Conservation (phyloP, 805 yeast genomes). For the Wickerhamiella domercqiae region DNA sequence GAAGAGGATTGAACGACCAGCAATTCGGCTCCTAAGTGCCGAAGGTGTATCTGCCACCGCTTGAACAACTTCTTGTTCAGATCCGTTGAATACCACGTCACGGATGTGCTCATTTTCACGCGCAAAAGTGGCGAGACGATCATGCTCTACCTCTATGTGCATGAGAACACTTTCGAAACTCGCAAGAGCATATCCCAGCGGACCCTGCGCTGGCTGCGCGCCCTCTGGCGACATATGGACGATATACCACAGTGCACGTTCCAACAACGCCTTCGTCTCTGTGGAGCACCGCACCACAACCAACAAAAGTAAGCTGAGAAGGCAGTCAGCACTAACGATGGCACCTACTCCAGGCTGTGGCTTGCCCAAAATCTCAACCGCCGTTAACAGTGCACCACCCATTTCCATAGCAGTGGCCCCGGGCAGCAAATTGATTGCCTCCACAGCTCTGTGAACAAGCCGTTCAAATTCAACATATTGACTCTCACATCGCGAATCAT, state of each 20-base stretch:
- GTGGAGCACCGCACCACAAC: constrained; percentile 45
- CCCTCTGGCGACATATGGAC: constrained; percentile 34
- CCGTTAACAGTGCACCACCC: constrained; percentile 28
- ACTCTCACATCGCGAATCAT: constrained; percentile 4
- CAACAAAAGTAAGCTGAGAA: constrained; percentile 56
- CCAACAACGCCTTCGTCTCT: constrained; percentile 33
- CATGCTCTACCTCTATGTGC: constrained; percentile 37
- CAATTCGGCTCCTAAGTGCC: constrained; percentile 19
- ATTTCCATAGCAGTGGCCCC: constrained; percentile 19
- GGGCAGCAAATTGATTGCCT: constrained; percentile 19
- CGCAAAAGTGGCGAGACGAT: constrained; percentile 30
- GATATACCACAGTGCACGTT: constrained; percentile 51
- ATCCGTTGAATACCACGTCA: constrained; percentile 27
- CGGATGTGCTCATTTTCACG: constrained; percentile 38
- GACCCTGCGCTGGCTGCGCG: constrained; percentile 7
- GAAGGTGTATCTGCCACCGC: constrained; percentile 15
- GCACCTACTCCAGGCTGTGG: constrained; percentile 10
- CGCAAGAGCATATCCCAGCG: constrained; percentile 45
- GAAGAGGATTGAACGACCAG: constrained; percentile 62
- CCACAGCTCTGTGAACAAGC: constrained; percentile 31
- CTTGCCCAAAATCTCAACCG: constrained; percentile 34
- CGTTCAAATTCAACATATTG: constrained; percentile 17
- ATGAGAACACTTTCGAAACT: constrained; percentile 70
- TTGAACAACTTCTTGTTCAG: constrained; percentile 1
- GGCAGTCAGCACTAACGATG: constrained; percentile 61